These are phyloP conservation scores for Aspergillus carlsbadensis DNA, from an alignment of 495 filamentous ascomycete species.

Conservation along the genomic window DNA sequence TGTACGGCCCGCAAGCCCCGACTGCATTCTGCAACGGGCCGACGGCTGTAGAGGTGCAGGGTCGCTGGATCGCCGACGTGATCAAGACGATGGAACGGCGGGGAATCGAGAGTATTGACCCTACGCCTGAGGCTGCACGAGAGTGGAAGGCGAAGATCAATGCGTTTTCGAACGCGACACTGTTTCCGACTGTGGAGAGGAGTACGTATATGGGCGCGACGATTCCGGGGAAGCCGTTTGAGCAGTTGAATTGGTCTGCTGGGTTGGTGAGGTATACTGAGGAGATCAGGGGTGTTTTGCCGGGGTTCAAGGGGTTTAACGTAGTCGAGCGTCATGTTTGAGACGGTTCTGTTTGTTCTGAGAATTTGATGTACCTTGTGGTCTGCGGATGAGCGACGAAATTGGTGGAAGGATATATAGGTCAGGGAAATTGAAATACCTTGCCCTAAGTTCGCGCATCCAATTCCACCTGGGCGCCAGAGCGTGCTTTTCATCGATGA, in stretches of 20 bases:
- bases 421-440: no score
- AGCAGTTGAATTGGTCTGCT: constrained; percentile 43
- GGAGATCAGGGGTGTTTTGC: constrained; percentile 32
- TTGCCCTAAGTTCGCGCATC: no score
- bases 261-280: constrained; percentile 36
- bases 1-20: constrained; percentile 51
- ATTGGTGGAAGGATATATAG: no score
- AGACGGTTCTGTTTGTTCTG: no score
- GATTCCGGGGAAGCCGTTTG: constrained; percentile 48
- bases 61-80: constrained; percentile 50
- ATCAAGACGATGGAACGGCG: constrained; percentile 41
- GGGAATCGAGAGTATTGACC: constrained; percentile 40
- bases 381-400: no score
- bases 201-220: constrained; percentile 53
- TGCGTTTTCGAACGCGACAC: constrained; percentile 38
- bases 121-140: constrained; percentile 45
- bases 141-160: constrained; percentile 44
- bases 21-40: constrained; percentile 51
- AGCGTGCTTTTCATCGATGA: no score
- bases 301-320: background rate
- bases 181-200: constrained; percentile 44
- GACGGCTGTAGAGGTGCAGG: constrained; percentile 46
- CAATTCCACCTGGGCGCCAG: no score
- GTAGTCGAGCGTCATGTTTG: no score
- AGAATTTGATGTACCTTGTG: no score